Evolutionary conservation across 352 stramenopile species (phyloP).

Genomic region (Thalassiosira delicatula): DNA sequence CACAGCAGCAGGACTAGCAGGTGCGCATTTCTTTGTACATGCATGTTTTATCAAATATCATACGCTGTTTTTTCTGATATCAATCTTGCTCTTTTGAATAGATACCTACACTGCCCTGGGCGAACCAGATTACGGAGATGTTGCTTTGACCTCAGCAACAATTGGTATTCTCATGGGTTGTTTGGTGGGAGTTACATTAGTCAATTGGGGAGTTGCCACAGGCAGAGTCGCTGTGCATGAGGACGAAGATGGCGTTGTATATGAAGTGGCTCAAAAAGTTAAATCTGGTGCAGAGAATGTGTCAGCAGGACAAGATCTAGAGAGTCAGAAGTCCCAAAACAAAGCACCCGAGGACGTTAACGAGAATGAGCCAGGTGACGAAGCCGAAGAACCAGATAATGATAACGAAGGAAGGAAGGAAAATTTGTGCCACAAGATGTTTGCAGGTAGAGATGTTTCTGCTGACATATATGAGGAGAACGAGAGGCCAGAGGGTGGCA

Average conservation of each 20-base stretch:
- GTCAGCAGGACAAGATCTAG: too few species aligned
- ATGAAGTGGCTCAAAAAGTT: too few species aligned
- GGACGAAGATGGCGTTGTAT: too few species aligned
- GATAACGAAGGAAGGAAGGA: background rate
- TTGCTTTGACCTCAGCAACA: conserved; percentile 19
- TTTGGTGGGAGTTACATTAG: conserved; percentile 7
- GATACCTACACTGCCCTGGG: conserved; percentile 14
- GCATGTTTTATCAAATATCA: too few species aligned
- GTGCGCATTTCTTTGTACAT: too few species aligned
- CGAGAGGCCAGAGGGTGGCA: background rate
- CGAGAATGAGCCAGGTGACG: too few species aligned
- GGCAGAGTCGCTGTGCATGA: conserved; percentile 22
- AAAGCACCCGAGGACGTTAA: too few species aligned
- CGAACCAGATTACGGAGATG: conserved; percentile 13
- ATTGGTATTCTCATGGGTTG: conserved; percentile 19
- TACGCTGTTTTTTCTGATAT: too few species aligned
- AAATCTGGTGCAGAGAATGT: too few species aligned
- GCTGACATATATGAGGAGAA: conserved; percentile 1
- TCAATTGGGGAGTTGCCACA: conserved; percentile 19
- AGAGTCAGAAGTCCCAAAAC: too few species aligned
- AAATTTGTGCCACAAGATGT: conserved; percentile 21
- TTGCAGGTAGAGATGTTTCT: conserved; percentile 14
- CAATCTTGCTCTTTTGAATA: too few species aligned
- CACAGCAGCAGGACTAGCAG: conserved; percentile 11
- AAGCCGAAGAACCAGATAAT: background rate